Percentiles rank a stretch among this genome's conserved stretches.
Evolutionary conservation across 2,329 filamentous ascomycete genomes (phyloP).

Genomic region (Fusarium nodosum): DNA sequence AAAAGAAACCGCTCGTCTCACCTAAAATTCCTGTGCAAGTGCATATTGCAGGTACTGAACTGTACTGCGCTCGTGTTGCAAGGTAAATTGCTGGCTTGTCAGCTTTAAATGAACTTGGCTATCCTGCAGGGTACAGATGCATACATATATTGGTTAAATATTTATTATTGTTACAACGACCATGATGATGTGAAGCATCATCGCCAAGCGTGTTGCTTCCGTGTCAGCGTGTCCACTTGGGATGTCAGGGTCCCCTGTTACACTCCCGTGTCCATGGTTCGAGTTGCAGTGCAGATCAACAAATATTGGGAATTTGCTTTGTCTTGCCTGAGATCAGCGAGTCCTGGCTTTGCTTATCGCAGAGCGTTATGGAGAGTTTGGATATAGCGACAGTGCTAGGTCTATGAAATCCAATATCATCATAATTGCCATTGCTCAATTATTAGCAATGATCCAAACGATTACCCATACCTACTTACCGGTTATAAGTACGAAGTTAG

Average conservation of each 20-base stretch:
- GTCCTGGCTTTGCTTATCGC: neutral
- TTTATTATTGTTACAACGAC: neutral
- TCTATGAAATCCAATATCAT: neutral
- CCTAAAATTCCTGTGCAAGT: constrained; percentile 1
- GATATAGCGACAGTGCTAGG: neutral
- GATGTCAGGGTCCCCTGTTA: constrained; percentile 33
- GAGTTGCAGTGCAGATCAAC: constrained; percentile 41
- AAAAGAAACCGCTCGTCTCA: neutral
- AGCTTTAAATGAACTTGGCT: neutral
- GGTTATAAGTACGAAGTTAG: neutral
- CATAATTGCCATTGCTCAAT: neutral
- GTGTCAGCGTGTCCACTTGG: constrained; percentile 28
- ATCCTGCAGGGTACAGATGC: neutral
- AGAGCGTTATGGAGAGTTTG: neutral
- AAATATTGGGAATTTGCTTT: constrained; percentile 31
- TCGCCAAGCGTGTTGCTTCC: constrained; percentile 13
- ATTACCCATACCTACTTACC: neutral
- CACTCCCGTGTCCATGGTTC: constrained; percentile 36
- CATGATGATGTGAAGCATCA: constrained; percentile 11
- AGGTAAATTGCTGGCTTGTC: neutral
- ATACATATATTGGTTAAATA: neutral
- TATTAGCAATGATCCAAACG: neutral
- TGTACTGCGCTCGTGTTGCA: neutral
- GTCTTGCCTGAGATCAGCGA: constrained; percentile 19
- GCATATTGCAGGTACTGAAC: neutral